phyloP scores from a whole-genome alignment of 73 alveolate species.

The Urostyla sp. region DNA sequence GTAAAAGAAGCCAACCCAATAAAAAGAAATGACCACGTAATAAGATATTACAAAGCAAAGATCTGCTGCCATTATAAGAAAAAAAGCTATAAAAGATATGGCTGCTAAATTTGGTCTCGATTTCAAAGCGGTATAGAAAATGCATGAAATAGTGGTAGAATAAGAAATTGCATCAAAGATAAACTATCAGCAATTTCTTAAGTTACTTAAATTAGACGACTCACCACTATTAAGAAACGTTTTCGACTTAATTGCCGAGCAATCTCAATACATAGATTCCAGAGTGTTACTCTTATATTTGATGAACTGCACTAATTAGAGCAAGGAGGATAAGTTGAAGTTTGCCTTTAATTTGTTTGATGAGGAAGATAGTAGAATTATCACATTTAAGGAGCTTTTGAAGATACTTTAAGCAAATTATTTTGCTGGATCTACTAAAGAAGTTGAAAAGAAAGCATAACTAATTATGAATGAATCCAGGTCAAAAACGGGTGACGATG shows the following conservation, averaged over 20 bases:
- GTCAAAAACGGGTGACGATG: conserved; percentile 41
- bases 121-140: conserved; percentile 30
- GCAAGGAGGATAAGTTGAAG: conserved; percentile 50
- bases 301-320: background rate
- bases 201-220: conserved; percentile 52
- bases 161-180: conserved; percentile 19
- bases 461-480: conserved; percentile 6
- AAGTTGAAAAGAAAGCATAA: conserved; percentile 39
- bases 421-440: conserved; percentile 31
- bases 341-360: conserved; percentile 66
- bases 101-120: conserved; percentile 22
- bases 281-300: conserved; percentile 43
- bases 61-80: conserved; percentile 16
- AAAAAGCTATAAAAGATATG: conserved; percentile 1
- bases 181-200: conserved; percentile 23
- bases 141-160: conserved; percentile 38
- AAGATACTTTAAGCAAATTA: conserved; percentile 49
- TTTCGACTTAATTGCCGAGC: conserved; percentile 36
- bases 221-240: conserved; percentile 9
- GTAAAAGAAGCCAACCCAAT: too few species aligned
- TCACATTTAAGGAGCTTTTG: conserved; percentile 54
- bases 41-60: conserved; percentile 42
- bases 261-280: conserved; percentile 14
- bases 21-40: background rate
- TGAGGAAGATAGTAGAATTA: conserved; percentile 57